Conservation (phyloP, 805 yeast species). For the Kurtzmaniella fragi region DNA sequence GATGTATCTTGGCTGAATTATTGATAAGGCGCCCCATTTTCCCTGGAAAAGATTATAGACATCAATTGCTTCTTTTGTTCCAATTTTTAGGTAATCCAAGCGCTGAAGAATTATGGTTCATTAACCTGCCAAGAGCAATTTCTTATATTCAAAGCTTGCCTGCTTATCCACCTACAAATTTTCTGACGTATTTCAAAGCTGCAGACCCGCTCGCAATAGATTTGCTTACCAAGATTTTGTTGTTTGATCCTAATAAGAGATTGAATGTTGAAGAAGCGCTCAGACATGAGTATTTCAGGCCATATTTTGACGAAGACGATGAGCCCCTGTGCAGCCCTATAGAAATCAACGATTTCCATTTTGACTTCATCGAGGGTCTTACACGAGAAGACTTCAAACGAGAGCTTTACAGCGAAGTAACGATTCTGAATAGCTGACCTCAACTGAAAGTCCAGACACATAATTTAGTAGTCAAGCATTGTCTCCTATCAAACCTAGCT, state of each 20-base stretch:
- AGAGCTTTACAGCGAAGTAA: too few relatives aligned
- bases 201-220: conserved; percentile 26
- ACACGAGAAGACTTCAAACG: too few relatives aligned
- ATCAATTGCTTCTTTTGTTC: conserved; percentile 62
- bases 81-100: conserved; percentile 67
- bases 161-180: conserved; percentile 11
- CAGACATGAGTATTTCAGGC: conserved; percentile 77
- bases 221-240: conserved; percentile 58
- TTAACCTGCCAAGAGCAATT: conserved; percentile 21
- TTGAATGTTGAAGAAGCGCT: conserved; percentile 87
- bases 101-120: conserved; percentile 11
- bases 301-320: conserved; percentile 58
- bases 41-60: conserved; percentile 71
- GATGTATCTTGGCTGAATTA: conserved; percentile 73
- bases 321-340: conserved; percentile 25
- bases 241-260: conserved; percentile 82
- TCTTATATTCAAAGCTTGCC: conserved; percentile 23
- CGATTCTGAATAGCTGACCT: too few relatives aligned
- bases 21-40: conserved; percentile 57
- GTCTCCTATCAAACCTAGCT: too few relatives aligned
- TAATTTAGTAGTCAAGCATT: too few relatives aligned
- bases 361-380: conserved; percentile 9
- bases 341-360: conserved; percentile 20
- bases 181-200: conserved; percentile 12
- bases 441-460: too few relatives aligned